Evolutionary conservation across 345 rosid genomes (phyloP).

Genomic region (Populus simonii): DNA sequence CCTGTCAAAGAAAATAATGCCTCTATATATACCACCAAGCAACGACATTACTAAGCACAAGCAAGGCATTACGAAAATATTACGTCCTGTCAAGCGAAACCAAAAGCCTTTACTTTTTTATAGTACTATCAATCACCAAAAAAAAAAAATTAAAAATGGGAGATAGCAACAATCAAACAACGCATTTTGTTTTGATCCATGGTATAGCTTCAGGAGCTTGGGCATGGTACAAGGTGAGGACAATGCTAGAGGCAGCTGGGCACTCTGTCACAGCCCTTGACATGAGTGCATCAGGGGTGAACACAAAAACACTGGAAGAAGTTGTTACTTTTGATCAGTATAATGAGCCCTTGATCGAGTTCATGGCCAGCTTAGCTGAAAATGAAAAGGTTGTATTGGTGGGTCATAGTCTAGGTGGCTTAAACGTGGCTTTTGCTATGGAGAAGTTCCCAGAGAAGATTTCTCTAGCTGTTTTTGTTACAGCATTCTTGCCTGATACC

Average conservation of each 20-base stretch:
- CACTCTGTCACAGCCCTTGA: slow-evolving; percentile 29
- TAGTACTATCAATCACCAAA: not conserved
- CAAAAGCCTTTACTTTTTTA: too few relatives aligned
- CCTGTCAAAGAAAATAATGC: too few relatives aligned
- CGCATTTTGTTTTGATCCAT: slow-evolving; percentile 25
- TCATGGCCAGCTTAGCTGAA: slow-evolving; percentile 19
- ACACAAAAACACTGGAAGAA: slow-evolving; percentile 24
- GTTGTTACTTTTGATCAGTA: slow-evolving; percentile 11
- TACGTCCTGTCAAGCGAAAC: too few relatives aligned
- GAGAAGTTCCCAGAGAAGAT: slow-evolving; percentile 35
- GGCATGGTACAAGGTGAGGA: slow-evolving; percentile 31
- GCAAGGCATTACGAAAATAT: not conserved
- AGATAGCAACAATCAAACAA: not conserved
- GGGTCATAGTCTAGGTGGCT: slow-evolving; percentile 38
- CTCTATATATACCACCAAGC: not conserved
- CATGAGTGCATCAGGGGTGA: slow-evolving; percentile 28
- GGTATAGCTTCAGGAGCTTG: slow-evolving; percentile 37
- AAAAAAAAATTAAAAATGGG: not conserved
- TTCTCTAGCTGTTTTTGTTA: slow-evolving; percentile 19
- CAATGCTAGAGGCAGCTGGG: slow-evolving; percentile 23
- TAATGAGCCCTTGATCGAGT: slow-evolving; percentile 20
- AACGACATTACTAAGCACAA: not conserved
- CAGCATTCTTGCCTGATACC: slow-evolving; percentile 28
- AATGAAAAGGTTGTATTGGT: slow-evolving; percentile 38
- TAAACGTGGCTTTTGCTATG: slow-evolving; percentile 30